Percentiles rank a stretch among this genome's conserved stretches.
Evolutionary conservation across 805 yeast genomes (phyloP).

Genomic region (Kazachstania taianensis): DNA sequence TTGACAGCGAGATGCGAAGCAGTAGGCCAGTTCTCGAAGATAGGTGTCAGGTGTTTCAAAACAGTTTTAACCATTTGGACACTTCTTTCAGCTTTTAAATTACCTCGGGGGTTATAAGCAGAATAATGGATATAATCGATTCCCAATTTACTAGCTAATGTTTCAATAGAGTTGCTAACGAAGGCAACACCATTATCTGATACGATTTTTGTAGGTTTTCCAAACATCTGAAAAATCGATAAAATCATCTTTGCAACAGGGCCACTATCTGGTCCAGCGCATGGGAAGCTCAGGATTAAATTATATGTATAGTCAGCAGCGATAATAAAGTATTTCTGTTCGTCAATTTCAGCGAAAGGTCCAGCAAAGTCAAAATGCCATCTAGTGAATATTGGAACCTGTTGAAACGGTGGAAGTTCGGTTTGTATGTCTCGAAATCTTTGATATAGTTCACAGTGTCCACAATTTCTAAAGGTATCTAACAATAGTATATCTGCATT

Average conservation of each 20-base stretch:
- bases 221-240: background rate
- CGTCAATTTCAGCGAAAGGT: background rate
- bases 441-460: constrained; percentile 1
- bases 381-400: background rate
- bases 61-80: background rate
- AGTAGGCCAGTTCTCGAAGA: background rate
- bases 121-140: background rate
- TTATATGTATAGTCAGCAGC: constrained; percentile 3
- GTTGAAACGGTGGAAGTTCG: background rate
- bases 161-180: background rate
- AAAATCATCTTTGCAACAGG: background rate
- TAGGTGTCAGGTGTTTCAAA: background rate
- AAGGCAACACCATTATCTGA: background rate
- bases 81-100: background rate
- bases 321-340: background rate
- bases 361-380: constrained; percentile 5
- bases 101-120: background rate
- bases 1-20: background rate
- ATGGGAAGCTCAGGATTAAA: background rate
- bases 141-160: background rate
- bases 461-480: background rate
- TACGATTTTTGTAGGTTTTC: background rate
- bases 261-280: background rate
- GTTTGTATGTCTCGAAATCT: background rate
- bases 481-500: background rate